Percentiles rank a stretch among this genome's conserved stretches.
Evolutionary conservation across 345 rosid genomes (phyloP).

Genomic region (Eucalyptus sp.): DNA sequence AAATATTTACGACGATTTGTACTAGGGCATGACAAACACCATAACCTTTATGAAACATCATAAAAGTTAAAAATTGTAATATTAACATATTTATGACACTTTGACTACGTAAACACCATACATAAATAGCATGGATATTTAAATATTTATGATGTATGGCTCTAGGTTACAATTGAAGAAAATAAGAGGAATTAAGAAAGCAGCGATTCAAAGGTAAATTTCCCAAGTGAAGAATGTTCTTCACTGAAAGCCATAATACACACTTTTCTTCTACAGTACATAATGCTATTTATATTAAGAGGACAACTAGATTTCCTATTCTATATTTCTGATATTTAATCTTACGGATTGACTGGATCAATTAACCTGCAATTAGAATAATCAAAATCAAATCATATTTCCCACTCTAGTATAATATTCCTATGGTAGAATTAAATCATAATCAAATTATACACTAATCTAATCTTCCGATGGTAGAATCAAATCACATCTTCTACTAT

Average conservation of each 20-base stretch:
- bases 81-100: background rate
- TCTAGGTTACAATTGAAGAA: background rate
- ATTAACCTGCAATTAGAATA: background rate
- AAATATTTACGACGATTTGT: too few species aligned
- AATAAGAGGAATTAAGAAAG: background rate
- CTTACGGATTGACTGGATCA: fast-evolving
- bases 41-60: too few species aligned
- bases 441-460: too few species aligned
- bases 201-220: background rate
- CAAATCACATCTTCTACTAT: background rate
- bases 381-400: background rate
- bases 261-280: background rate
- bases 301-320: too few species aligned
- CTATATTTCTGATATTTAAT: too few species aligned
- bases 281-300: background rate
- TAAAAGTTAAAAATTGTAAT: too few species aligned
- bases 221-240: background rate
- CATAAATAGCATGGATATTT: too few species aligned
- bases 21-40: background rate
- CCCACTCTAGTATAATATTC: too few species aligned
- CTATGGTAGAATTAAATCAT: fast-evolving
- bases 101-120: too few species aligned
- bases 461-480: too few species aligned
- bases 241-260: background rate
- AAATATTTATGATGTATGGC: background rate